Conservation (phyloP, 108 stramenopile species). For the Skeletonema menzelii region DNA sequence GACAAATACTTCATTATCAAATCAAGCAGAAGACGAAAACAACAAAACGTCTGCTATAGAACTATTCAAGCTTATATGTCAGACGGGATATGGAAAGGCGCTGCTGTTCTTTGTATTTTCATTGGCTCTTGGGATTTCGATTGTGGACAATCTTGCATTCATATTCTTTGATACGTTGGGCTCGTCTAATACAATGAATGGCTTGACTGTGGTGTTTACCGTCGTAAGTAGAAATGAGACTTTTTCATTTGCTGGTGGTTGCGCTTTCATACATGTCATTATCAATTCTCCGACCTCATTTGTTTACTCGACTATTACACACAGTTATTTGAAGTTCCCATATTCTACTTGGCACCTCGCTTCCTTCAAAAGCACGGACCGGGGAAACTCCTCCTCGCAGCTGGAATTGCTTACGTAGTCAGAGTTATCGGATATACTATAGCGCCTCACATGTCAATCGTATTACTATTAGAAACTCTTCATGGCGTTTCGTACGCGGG, state of each 20-base stretch:
- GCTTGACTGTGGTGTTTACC: slow-evolving; percentile 61
- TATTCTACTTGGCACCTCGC: slow-evolving; percentile 58
- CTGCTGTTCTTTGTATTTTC: slow-evolving; percentile 36
- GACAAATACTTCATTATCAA: neutral
- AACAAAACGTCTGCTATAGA: neutral
- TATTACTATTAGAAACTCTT: slow-evolving; percentile 66
- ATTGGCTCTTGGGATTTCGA: slow-evolving; percentile 48
- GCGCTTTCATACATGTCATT: neutral
- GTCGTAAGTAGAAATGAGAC: slow-evolving; percentile 20
- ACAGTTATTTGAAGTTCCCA: slow-evolving; percentile 56
- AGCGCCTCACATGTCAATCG: slow-evolving; percentile 41
- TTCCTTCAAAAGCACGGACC: slow-evolving; percentile 48
- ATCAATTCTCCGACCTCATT: neutral
- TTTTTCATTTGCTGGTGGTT: too few species aligned
- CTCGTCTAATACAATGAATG: slow-evolving; percentile 48
- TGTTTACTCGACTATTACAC: neutral
- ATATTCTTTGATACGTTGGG: slow-evolving; percentile 63
- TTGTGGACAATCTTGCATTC: slow-evolving; percentile 65
- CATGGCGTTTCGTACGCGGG: slow-evolving; percentile 76
- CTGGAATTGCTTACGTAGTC: slow-evolving; percentile 51
- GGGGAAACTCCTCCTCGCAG: slow-evolving; percentile 40
- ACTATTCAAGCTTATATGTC: slow-evolving; percentile 19
- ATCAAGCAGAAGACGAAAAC: neutral
- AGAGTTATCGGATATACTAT: slow-evolving; percentile 65
- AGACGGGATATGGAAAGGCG: slow-evolving; percentile 29